Conservation (phyloP, 208 protist species). For the Endotrypanum monterogeii region DNA sequence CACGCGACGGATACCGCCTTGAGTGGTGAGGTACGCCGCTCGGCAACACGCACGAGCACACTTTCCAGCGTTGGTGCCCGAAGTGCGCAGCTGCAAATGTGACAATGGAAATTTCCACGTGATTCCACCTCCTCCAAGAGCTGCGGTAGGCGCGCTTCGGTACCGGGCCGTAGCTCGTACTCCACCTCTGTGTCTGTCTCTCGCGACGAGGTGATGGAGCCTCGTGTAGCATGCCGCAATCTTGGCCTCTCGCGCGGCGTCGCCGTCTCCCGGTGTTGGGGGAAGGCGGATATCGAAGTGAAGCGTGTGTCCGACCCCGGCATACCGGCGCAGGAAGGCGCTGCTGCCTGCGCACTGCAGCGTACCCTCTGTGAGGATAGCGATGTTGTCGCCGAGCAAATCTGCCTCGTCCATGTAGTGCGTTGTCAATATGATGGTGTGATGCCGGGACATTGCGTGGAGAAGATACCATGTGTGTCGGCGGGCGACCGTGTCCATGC, state of each 20-base stretch:
- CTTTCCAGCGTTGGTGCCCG: constrained; percentile 76
- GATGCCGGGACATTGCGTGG: constrained; percentile 46
- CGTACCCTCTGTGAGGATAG: constrained; percentile 78
- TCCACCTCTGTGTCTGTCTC: constrained; percentile 40
- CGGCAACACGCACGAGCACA: constrained; percentile 65
- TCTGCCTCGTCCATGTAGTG: constrained; percentile 98
- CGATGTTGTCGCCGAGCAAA: constrained; percentile 92
- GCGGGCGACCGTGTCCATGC: constrained; percentile 86
- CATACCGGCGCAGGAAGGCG: constrained; percentile 57
- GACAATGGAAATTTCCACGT: constrained; percentile 22
- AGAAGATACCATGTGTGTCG: constrained; percentile 76
- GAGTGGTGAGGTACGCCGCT: constrained; percentile 17
- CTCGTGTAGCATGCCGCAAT: constrained; percentile 24
- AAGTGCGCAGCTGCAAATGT: constrained; percentile 56
- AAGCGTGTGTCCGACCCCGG: constrained; percentile 64
- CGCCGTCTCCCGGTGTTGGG: constrained; percentile 1
- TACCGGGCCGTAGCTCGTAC: constrained; percentile 41
- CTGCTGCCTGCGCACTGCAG: constrained; percentile 64
- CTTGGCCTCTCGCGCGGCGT: constrained; percentile 12
- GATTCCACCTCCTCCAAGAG: constrained; percentile 46
- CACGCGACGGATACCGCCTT: neutral
- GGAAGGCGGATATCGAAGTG: constrained; percentile 31
- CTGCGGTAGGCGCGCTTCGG: constrained; percentile 30
- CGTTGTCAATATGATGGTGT: constrained; percentile 79
- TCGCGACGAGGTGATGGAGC: constrained; percentile 34